Evolutionary conservation across 140 eudicot genomes (phyloP).

Genomic region (Cichorium intybus): DNA sequence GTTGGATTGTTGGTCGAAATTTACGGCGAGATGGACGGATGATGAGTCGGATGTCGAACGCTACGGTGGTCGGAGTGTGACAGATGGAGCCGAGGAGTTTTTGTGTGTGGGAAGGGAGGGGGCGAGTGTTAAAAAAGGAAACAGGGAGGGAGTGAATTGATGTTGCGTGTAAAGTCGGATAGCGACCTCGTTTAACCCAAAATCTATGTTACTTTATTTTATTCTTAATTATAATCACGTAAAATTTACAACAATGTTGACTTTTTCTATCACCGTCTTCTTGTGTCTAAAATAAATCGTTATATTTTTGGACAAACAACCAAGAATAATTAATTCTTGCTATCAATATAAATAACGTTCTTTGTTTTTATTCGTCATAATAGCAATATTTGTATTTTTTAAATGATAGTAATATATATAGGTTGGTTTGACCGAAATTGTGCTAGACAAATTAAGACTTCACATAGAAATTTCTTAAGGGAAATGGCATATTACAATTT

Average conservation of each 20-base stretch:
- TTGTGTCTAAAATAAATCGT: not conserved
- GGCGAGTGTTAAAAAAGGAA: not conserved
- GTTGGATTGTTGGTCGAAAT: slow-evolving; percentile 16
- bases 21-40: not conserved
- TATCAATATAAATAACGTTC: not conserved
- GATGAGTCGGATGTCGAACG: slow-evolving; percentile 5
- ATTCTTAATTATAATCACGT: not conserved
- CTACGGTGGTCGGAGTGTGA: slow-evolving; percentile 29
- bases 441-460: not conserved
- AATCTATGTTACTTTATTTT: slow-evolving; percentile 1
- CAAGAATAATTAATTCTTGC: too few species aligned
- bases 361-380: too few species aligned
- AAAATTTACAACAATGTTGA: slow-evolving; percentile 15
- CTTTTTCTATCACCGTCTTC: not conserved
- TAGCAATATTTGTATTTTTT: too few species aligned
- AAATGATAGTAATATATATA: not conserved
- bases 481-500: too few species aligned
- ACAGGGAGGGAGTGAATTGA: slow-evolving; percentile 21
- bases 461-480: not conserved
- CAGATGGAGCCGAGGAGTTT: slow-evolving; percentile 18
- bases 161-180: slow-evolving; percentile 25
- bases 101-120: slow-evolving; percentile 5
- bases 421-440: not conserved
- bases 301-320: too few species aligned
- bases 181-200: slow-evolving; percentile 21